These are phyloP conservation scores for Dothistroma septosporum DNA, from an alignment of 2,329 filamentous ascomycete species.

Conservation along the genomic window DNA sequence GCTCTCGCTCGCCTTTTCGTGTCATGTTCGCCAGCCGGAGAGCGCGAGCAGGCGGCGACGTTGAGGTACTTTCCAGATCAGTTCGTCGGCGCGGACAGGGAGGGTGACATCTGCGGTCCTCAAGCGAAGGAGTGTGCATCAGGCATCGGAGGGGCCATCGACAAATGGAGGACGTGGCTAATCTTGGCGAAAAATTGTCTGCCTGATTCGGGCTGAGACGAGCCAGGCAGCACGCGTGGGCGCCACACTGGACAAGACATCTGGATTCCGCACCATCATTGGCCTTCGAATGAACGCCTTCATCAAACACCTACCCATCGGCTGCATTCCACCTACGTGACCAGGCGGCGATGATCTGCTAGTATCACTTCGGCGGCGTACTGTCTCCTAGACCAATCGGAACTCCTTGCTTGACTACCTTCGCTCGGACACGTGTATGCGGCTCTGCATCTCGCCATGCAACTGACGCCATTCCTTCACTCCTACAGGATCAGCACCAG, in stretches of 20 bases:
- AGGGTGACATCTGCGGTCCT: neutral
- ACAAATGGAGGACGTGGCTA: too few relatives aligned
- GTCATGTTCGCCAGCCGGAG: neutral
- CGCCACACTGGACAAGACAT: neutral
- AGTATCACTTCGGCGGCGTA: too few relatives aligned
- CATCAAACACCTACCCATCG: neutral
- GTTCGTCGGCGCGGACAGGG: neutral
- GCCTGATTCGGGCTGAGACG: neutral
- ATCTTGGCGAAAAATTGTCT: neutral
- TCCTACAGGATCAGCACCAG: neutral
- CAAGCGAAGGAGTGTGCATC: neutral
- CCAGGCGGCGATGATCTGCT: neutral
- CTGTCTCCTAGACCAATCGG: neutral
- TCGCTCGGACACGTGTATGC: neutral
- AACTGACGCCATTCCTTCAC: neutral
- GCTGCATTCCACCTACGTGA: neutral
- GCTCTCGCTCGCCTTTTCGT: neutral
- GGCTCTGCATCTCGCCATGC: neutral
- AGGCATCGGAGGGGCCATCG: neutral
- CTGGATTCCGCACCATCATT: too few relatives aligned
- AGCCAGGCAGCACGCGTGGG: neutral
- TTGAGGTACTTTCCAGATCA: neutral
- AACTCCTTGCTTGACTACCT: neutral
- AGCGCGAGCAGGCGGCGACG: neutral
- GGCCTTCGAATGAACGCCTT: neutral